Evolutionary conservation across 306 rosid genomes (phyloP).

Genomic region (Prinsepia uniflora): DNA sequence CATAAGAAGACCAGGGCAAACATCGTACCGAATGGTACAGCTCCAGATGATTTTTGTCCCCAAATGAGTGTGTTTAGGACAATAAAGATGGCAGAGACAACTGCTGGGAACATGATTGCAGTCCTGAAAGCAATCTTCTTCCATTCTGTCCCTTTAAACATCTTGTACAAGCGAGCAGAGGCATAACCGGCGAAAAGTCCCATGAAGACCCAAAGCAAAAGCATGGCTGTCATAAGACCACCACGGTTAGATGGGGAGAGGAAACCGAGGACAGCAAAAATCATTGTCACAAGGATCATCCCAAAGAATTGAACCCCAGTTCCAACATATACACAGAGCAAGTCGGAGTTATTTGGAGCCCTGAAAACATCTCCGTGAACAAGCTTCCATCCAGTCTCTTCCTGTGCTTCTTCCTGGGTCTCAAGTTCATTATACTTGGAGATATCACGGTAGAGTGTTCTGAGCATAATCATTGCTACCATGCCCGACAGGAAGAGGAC

Average conservation of each 20-base stretch:
- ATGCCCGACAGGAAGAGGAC: constrained; percentile 98
- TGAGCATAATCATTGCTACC: constrained; percentile 99
- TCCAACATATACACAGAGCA: constrained; percentile 91
- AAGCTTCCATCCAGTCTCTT: constrained; percentile 99
- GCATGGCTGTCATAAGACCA: constrained; percentile 97
- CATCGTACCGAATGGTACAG: constrained; percentile 98
- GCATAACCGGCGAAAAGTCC: constrained; percentile 89
- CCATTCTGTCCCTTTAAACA: constrained; percentile 96
- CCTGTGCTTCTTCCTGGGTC: constrained; percentile 99
- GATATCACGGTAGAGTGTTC: constrained; percentile 93
- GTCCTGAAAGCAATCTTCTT: constrained; percentile 77
- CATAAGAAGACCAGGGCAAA: constrained; percentile 88
- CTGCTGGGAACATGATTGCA: constrained; percentile 74
- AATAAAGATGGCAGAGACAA: constrained; percentile 65
- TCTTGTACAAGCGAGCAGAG: constrained; percentile 81
- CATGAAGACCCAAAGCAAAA: constrained; percentile 97
- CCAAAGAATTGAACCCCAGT: constrained; percentile 95
- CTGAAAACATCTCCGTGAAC: constrained; percentile 98
- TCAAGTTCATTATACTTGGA: constrained; percentile 96
- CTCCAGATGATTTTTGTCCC: constrained; percentile 99
- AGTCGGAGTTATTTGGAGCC: constrained; percentile 74
- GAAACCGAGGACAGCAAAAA: constrained; percentile 91
- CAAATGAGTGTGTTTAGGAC: constrained; percentile 77
- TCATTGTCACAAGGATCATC: constrained; percentile 90
- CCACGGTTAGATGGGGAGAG: constrained; percentile 98